phyloP scores from a whole-genome alignment of 2,329 filamentous ascomycete genomes.

The Elsinoe perseae region DNA sequence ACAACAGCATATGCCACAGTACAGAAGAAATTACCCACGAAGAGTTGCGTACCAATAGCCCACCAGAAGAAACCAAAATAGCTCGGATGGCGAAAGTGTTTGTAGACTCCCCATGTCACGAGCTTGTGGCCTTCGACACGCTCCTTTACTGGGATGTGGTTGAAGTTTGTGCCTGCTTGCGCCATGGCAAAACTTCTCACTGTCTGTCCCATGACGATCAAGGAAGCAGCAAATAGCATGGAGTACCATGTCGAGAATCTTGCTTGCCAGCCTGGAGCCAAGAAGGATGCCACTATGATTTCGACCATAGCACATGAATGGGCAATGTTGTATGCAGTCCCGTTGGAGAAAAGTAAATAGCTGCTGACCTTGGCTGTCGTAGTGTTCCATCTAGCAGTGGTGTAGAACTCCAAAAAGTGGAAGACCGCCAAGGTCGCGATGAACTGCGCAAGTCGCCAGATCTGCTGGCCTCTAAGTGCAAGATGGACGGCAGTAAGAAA shows the following conservation, averaged over 20 bases:
- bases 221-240: constrained; percentile 49
- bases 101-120: constrained; percentile 78
- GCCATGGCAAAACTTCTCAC: constrained; percentile 79
- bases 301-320: constrained; percentile 69
- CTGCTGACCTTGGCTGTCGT: constrained; percentile 61
- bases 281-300: constrained; percentile 51
- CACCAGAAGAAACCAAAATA: constrained; percentile 99
- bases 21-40: constrained; percentile 77
- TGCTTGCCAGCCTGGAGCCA: constrained; percentile 46
- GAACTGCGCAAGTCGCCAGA: constrained; percentile 58
- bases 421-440: constrained; percentile 63
- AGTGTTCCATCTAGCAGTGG: constrained; percentile 77
- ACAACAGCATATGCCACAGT: constrained; percentile 65
- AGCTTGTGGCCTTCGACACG: constrained; percentile 65
- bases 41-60: constrained; percentile 87
- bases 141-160: constrained; percentile 66
- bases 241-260: constrained; percentile 39
- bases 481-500: constrained; percentile 25
- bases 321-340: constrained; percentile 73
- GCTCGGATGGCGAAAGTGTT: constrained; percentile 68
- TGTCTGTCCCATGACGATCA: constrained; percentile 64
- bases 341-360: constrained; percentile 80
- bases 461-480: constrained; percentile 16
- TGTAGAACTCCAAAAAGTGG: constrained; percentile 95
- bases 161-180: constrained; percentile 84